Conservation (phyloP, 768 basidiomycete genomes). For the Boletus rubropictus region DNA sequence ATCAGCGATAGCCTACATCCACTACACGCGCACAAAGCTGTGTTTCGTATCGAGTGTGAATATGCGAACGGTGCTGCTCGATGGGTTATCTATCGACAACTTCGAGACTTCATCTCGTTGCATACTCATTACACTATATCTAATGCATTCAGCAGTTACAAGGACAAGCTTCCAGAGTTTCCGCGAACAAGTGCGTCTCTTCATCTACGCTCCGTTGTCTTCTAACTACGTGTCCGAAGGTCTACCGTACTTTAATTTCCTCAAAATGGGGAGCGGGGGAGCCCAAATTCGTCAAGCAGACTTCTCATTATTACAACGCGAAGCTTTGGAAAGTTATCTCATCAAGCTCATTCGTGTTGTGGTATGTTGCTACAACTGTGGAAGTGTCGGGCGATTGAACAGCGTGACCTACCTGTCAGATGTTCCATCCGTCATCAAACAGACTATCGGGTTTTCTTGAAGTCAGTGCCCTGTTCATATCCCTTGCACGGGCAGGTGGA, state of each 20-base stretch:
- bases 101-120: constrained; percentile 85
- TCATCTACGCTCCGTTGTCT: not conserved
- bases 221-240: constrained; percentile 36
- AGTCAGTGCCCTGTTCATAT: constrained; percentile 79
- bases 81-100: constrained; percentile 94
- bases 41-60: constrained; percentile 92
- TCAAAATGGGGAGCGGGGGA: constrained; percentile 55
- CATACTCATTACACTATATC: constrained; percentile 87
- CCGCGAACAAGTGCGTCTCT: constrained; percentile 62
- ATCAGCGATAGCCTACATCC: constrained; percentile 85
- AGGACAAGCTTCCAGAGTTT: constrained; percentile 84
- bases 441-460: constrained; percentile 88
- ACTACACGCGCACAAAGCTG: constrained; percentile 65
- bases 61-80: constrained; percentile 89
- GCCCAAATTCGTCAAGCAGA: constrained; percentile 58
- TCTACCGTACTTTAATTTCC: constrained; percentile 86
- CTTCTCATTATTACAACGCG: constrained; percentile 77
- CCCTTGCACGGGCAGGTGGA: constrained; percentile 75
- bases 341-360: constrained; percentile 84
- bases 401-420: constrained; percentile 41
- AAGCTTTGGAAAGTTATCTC: constrained; percentile 82
- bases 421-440: constrained; percentile 93
- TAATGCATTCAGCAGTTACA: constrained; percentile 69
- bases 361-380: constrained; percentile 40
- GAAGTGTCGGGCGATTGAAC: not conserved